A percentile compares a stretch with the other conserved stretches of the same genome.
These are phyloP conservation scores for Amaranthus hypochondriacus DNA, from an alignment of 148 eudicot genomes.

Conservation along the genomic window DNA sequence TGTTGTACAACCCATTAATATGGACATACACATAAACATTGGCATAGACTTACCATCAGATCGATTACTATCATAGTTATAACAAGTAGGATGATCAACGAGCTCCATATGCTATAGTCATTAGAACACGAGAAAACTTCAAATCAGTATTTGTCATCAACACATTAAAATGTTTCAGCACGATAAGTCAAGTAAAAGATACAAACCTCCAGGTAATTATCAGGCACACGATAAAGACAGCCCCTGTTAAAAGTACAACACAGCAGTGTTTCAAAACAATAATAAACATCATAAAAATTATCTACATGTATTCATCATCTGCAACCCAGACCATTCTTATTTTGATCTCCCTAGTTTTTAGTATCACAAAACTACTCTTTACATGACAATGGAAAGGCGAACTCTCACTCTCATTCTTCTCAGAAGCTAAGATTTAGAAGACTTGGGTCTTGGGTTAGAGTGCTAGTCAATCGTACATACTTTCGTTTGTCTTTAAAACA, in stretches of 20 bases:
- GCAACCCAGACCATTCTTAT: too few species aligned
- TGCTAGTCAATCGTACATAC: too few species aligned
- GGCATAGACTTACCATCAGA: slow-evolving; percentile 57
- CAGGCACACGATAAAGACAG: slow-evolving; percentile 82
- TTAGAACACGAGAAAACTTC: slow-evolving; percentile 12
- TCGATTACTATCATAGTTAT: slow-evolving; percentile 88
- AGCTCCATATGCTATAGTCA: slow-evolving; percentile 79
- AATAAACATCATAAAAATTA: neutral
- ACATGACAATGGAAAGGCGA: too few species aligned
- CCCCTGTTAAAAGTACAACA: slow-evolving; percentile 49
- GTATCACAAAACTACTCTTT: too few species aligned
- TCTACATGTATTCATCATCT: neutral
- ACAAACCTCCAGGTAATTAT: slow-evolving; percentile 89
- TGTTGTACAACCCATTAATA: neutral
- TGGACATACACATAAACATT: neutral
- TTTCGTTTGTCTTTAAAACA: too few species aligned
- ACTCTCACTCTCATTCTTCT: too few species aligned
- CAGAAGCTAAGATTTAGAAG: too few species aligned
- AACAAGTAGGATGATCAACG: slow-evolving; percentile 78
- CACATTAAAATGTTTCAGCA: neutral
- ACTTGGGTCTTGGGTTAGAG: too few species aligned
- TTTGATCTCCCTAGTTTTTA: too few species aligned
- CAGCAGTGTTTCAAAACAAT: slow-evolving; percentile 2
- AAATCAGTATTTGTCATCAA: slow-evolving; percentile 5
- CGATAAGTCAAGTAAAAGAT: slow-evolving; percentile 15